Evolutionary conservation across 106 monocot species (phyloP), one percentile per base, ranked within the genome.

Genomic region (Acorus gramineus): DNA sequence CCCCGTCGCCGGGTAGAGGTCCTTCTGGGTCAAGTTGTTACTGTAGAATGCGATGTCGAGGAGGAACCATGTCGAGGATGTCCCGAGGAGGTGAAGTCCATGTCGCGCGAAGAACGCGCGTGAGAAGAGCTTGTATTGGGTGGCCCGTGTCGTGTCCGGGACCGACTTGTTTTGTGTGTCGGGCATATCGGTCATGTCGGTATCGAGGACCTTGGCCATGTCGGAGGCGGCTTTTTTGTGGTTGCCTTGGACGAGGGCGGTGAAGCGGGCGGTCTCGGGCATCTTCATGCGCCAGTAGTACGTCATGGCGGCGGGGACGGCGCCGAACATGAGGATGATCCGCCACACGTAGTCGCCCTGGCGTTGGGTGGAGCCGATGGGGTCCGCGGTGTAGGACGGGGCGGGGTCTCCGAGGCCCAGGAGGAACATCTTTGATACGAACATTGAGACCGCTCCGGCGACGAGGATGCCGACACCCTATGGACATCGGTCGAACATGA

Each of bases 271-370:
- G 46, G 81, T 81, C 64, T 81, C 81, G 7, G 81, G 81, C 81
- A 81, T 81, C 72, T 84, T 87, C 69, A 59, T 50, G n/a, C 88
- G 67, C 78, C 69, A 85, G 72, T 90, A 90, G 77, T 75, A 90
- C 11, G 89, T 90, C 47, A 85, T 5, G 48, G 72, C 72, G 2
- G 89, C 89, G 1, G 89, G 89, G 10, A 82, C 2, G 43, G 89
- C 85, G 11, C 90, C 90, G 68, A 86, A 49, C 86, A 90, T 90
- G 75, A 90, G 80, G 57, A 90, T 83, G 44, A 84, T 59, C 2
- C 84, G 68, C 87, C 87, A 87, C 12, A 76, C 81, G 53, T 53
- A 81, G 69, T 89, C 85, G 2, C 85, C 85, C 62, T 77, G 62
- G 8, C 78, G 56, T 1, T 66, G 69, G 44, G 79, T 77, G 51